Evolutionary conservation across 805 yeast species (phyloP).

Genomic region (Yarrowia bubula): DNA sequence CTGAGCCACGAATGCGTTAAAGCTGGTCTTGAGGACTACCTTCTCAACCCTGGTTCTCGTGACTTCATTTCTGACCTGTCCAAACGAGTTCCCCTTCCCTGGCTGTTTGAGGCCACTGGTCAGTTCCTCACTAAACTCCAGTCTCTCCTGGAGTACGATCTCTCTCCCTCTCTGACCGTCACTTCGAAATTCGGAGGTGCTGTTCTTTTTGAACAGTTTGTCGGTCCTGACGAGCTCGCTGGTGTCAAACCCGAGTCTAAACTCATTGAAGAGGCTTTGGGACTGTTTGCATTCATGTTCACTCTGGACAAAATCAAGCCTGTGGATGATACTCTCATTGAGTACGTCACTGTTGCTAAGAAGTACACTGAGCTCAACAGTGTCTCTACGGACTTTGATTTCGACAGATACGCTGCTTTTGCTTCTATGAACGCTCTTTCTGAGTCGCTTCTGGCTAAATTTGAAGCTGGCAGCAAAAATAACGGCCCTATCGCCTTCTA

Average conservation of each 20-base stretch:
- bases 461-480: not conserved
- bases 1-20: conserved; percentile 12
- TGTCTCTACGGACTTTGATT: conserved; percentile 9
- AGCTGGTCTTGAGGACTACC: conserved; percentile 9
- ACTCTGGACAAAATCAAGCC: conserved; percentile 11
- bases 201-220: conserved; percentile 21
- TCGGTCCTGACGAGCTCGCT: conserved; percentile 19
- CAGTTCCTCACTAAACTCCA: conserved; percentile 2
- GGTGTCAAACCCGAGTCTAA: conserved; percentile 14
- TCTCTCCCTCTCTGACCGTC: conserved; percentile 2
- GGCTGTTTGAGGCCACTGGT: conserved; percentile 4
- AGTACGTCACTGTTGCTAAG: conserved; percentile 11
- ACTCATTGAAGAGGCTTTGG: conserved; percentile 6
- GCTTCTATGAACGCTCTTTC: not conserved
- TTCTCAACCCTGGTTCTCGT: conserved; percentile 1
- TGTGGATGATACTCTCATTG: conserved; percentile 11
- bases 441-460: not conserved
- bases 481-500: conserved; percentile 12
- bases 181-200: conserved; percentile 19
- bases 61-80: conserved; percentile 14
- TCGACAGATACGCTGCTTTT: conserved; percentile 18
- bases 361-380: conserved; percentile 23
- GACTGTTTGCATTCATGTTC: conserved; percentile 23
- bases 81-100: not conserved
- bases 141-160: conserved; percentile 1